These are phyloP conservation scores for Penicillium occitanis DNA, from an alignment of 2,329 filamentous ascomycete species.

Conservation along the genomic window DNA sequence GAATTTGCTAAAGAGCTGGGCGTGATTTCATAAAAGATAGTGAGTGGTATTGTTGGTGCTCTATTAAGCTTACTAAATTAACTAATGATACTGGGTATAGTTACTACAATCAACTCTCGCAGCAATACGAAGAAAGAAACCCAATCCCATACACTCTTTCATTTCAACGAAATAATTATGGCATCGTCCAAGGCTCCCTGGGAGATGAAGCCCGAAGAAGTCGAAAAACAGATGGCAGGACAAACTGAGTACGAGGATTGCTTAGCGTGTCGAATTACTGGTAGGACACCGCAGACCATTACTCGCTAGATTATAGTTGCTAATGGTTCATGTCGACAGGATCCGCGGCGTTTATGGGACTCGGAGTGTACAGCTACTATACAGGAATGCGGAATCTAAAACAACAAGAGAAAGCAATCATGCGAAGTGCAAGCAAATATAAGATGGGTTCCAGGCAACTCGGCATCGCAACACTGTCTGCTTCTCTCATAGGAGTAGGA, in stretches of 20 bases:
- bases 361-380: conserved; percentile 74
- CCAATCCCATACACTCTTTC: neutral
- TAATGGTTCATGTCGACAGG: conserved; percentile 49
- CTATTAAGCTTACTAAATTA: neutral
- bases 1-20: neutral
- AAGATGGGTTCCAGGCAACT: conserved; percentile 69
- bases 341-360: conserved; percentile 70
- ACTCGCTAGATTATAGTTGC: neutral
- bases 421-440: conserved; percentile 68
- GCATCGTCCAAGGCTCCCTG: conserved; percentile 47
- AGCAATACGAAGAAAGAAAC: conserved; percentile 1
- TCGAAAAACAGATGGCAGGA: conserved; percentile 55
- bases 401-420: conserved; percentile 60
- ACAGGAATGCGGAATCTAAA: conserved; percentile 72
- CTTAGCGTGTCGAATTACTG: conserved; percentile 67
- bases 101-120: neutral
- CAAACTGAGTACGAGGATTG: conserved; percentile 59
- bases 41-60: neutral
- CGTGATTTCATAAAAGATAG: neutral
- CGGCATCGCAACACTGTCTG: conserved; percentile 67
- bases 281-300: conserved; percentile 48
- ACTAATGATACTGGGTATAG: neutral
- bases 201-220: conserved; percentile 57
- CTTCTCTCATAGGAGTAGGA: conserved; percentile 67
- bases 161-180: conserved; percentile 35